A percentile compares a stretch with the other conserved stretches of the same genome.
phyloP scores from a whole-genome alignment of 1,139 yeast genomes.

The Arxiozyma heterogenica region DNA sequence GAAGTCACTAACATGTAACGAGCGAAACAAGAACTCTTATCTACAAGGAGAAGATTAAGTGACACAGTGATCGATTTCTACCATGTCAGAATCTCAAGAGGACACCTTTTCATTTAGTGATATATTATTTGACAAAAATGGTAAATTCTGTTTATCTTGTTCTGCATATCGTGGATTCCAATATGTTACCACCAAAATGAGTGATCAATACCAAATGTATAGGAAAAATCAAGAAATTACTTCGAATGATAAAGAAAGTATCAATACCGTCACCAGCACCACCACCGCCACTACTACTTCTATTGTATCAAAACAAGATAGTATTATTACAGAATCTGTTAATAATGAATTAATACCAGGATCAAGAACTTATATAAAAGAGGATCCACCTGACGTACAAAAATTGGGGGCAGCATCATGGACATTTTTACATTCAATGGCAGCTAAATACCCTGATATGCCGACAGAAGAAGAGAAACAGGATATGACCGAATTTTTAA shows the following conservation, averaged over 20 bases:
- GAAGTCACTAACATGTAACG: not conserved
- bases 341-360: slow-evolving; percentile 13
- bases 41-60: not conserved
- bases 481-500: slow-evolving; percentile 64
- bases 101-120: slow-evolving; percentile 54
- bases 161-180: slow-evolving; percentile 9
- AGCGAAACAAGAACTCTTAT: not conserved
- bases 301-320: not conserved
- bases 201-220: not conserved
- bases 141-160: slow-evolving; percentile 47
- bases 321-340: not conserved
- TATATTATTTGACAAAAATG: slow-evolving; percentile 72
- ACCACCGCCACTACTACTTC: not conserved
- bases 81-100: slow-evolving; percentile 9
- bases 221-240: not conserved
- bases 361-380: slow-evolving; percentile 33
- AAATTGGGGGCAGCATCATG: slow-evolving; percentile 79
- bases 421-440: slow-evolving; percentile 86
- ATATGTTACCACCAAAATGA: slow-evolving; percentile 4
- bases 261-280: not conserved
- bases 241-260: not conserved
- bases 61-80: not conserved
- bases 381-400: slow-evolving; percentile 83
- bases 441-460: slow-evolving; percentile 75
- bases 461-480: slow-evolving; percentile 56